A percentile compares a stretch with the other conserved stretches of the same genome.
phyloP scores from a whole-genome alignment of 441 rosid genomes.

The Cnidoscolus chayamansa region DNA sequence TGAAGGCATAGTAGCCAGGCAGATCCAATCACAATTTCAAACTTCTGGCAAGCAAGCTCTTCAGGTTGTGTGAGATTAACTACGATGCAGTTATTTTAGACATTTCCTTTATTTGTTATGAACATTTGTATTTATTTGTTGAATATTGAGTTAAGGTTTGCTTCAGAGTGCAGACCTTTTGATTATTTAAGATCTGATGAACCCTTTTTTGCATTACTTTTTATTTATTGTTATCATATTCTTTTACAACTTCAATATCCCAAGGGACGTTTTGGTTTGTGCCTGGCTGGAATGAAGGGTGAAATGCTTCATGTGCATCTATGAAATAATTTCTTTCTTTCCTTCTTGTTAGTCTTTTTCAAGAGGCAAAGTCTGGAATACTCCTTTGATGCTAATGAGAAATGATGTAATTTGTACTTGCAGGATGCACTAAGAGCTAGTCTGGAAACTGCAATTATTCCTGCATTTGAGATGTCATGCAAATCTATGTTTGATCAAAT shows the following conservation, averaged over 20 bases:
- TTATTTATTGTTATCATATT: not conserved
- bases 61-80: constrained; percentile 43
- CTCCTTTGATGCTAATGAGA: constrained; percentile 10
- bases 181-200: not conserved
- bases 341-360: not conserved
- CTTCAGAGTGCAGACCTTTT: not conserved
- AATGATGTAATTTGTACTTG: constrained; percentile 21
- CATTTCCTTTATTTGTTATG: not conserved
- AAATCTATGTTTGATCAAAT: constrained; percentile 76
- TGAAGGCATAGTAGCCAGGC: constrained; percentile 64
- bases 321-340: not conserved
- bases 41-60: constrained; percentile 79
- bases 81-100: constrained; percentile 8
- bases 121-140: not conserved
- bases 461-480: constrained; percentile 79
- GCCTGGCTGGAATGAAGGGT: not conserved
- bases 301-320: not conserved
- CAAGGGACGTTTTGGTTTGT: not conserved
- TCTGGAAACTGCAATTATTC: constrained; percentile 66
- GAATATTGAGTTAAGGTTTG: not conserved
- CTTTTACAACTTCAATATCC: not conserved
- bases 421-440: constrained; percentile 68
- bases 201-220: not conserved
- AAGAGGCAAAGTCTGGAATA: not conserved
- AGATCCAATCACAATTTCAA: constrained; percentile 74